A percentile compares a stretch with the other conserved stretches of the same genome.
Evolutionary conservation across 2,329 filamentous ascomycete genomes (phyloP).

Genomic region (Penicillium vulpinum): DNA sequence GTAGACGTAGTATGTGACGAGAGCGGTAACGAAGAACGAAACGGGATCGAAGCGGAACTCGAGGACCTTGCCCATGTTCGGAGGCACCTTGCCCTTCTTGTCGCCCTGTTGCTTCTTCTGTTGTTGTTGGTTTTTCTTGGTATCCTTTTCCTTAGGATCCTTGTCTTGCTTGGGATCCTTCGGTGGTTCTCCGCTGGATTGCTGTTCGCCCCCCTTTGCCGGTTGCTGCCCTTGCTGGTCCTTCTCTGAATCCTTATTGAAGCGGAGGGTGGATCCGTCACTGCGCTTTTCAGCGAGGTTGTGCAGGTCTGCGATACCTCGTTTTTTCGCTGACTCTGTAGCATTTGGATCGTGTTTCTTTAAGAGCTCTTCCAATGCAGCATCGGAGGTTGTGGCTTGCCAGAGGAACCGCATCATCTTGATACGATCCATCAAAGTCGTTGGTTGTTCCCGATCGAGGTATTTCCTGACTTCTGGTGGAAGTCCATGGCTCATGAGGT

Average conservation of each 20-base stretch:
- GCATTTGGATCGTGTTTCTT: conserved; percentile 20
- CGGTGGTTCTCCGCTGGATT: conserved; percentile 18
- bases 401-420: conserved; percentile 60
- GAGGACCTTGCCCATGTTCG: conserved; percentile 38
- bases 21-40: conserved; percentile 57
- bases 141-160: conserved; percentile 5
- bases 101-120: conserved; percentile 28
- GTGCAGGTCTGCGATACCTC: neutral
- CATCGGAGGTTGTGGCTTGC: conserved; percentile 51
- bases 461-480: conserved; percentile 67
- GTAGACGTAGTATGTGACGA: conserved; percentile 65
- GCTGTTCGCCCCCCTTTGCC: conserved; percentile 23
- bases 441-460: conserved; percentile 51
- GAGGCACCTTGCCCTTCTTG: conserved; percentile 29
- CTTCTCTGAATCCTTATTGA: conserved; percentile 20
- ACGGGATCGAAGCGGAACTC: conserved; percentile 57
- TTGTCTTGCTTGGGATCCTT: conserved; percentile 5
- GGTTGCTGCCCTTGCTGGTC: conserved; percentile 29
- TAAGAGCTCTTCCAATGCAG: conserved; percentile 19
- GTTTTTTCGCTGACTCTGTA: neutral
- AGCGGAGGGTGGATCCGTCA: neutral
- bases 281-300: neutral
- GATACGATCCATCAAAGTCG: conserved; percentile 58
- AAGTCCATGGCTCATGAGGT: conserved; percentile 67
- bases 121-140: conserved; percentile 12